Percentiles rank a stretch among this genome's conserved stretches.
Conservation (phyloP, 345 rosid genomes). For the Rhodamnia rubescens region DNA sequence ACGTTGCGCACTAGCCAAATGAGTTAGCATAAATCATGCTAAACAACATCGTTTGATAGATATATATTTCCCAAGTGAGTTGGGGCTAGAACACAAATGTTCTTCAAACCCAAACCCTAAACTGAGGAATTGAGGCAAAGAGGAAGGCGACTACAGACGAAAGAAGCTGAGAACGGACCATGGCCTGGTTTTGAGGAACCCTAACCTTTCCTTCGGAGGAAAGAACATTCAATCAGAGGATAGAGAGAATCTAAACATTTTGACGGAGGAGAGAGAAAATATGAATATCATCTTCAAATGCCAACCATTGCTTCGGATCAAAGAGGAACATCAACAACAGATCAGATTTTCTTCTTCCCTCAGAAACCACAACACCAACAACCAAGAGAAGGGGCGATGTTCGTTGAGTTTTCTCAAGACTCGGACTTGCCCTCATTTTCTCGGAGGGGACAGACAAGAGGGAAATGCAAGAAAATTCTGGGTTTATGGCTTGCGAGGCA, state of each 20-base stretch:
- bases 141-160: not conserved
- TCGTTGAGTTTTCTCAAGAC: not conserved
- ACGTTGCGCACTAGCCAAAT: not conserved
- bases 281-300: not conserved
- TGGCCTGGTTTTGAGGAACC: no score
- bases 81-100: not conserved
- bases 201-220: no score
- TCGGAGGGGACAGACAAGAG: not conserved
- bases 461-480: not conserved
- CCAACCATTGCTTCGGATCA: not conserved
- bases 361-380: not conserved
- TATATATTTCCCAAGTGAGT: not conserved
- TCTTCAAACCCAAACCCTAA: not conserved
- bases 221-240: no score
- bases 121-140: not conserved
- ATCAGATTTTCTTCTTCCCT: not conserved
- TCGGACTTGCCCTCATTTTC: not conserved
- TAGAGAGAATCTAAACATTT: no score
- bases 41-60: not conserved
- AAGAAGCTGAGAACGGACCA: not conserved
- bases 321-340: not conserved
- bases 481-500: not conserved
- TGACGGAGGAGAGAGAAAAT: not conserved
- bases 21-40: not conserved
- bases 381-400: not conserved